These are phyloP conservation scores for Psilocybe mexicana DNA, from an alignment of 1,284 basidiomycete species.

Conservation along the genomic window DNA sequence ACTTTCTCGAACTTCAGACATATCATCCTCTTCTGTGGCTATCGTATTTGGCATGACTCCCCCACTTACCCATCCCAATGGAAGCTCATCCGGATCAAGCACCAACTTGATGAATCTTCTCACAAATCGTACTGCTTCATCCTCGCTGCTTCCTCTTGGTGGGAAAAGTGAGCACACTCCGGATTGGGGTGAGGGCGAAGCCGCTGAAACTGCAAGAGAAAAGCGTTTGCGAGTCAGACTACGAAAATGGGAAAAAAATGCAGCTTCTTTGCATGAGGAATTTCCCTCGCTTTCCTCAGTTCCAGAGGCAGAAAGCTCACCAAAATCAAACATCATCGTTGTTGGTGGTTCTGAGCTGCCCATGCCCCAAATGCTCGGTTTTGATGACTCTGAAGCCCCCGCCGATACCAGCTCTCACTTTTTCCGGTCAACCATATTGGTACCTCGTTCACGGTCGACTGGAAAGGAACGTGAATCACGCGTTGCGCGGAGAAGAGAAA, in stretches of 20 bases:
- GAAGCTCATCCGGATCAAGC: conserved; percentile 31
- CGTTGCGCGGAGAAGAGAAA: conserved; percentile 62
- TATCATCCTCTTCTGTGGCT: conserved; percentile 68
- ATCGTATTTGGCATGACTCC: conserved; percentile 86
- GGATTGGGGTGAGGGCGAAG: conserved; percentile 67
- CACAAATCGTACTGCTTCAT: conserved; percentile 35
- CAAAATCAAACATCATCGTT: conserved; percentile 51
- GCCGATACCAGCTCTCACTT: conserved; percentile 45
- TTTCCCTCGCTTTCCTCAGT: conserved; percentile 51
- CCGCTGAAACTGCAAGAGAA: conserved; percentile 66
- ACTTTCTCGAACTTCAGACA: conserved; percentile 53
- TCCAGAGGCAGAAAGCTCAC: conserved; percentile 39
- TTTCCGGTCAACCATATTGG: conserved; percentile 72
- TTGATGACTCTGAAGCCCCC: conserved; percentile 23
- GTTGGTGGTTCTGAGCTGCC: conserved; percentile 41
- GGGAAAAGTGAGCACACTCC: conserved; percentile 22
- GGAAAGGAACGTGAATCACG: conserved; percentile 59
- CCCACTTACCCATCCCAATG: conserved; percentile 52
- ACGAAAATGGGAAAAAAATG: conserved; percentile 68
- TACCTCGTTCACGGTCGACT: conserved; percentile 63
- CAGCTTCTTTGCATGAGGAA: conserved; percentile 56
- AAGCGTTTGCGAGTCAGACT: conserved; percentile 66
- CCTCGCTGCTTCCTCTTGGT: conserved; percentile 19
- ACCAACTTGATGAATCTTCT: conserved; percentile 43
- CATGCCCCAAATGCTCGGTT: conserved; percentile 26